Percentiles rank a stretch among this genome's conserved stretches.
Evolutionary conservation across 352 stramenopile genomes (phyloP).

Genomic region (Aphanomyces cochlioides): DNA sequence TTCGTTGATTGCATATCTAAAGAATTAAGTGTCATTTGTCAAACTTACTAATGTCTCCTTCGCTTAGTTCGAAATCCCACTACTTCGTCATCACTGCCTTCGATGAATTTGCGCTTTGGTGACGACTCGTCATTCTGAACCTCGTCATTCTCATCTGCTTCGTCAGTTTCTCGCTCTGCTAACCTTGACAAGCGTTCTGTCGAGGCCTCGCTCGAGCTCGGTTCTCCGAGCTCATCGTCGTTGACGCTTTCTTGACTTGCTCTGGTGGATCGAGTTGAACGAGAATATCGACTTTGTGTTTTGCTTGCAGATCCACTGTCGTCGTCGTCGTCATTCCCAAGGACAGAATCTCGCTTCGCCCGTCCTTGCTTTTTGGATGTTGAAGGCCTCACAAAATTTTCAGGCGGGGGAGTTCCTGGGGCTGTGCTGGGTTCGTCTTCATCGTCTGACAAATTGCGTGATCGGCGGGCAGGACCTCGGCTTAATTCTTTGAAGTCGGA

Average conservation of each 20-base stretch:
- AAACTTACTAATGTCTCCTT: constrained; percentile 9
- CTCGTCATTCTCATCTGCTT: constrained; percentile 18
- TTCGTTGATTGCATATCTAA: constrained; percentile 28
- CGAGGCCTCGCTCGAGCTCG: too few species aligned
- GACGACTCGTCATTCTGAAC: constrained; percentile 11
- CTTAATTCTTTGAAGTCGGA: neutral
- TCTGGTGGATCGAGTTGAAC: too few species aligned
- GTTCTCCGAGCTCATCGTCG: neutral
- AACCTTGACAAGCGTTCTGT: too few species aligned
- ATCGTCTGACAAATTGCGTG: constrained; percentile 26
- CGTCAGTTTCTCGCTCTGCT: neutral
- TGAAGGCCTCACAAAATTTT: too few species aligned
- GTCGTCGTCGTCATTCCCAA: too few species aligned
- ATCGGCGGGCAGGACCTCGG: neutral
- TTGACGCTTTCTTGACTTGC: neutral
- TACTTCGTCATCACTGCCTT: constrained; percentile 24
- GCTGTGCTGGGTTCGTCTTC: constrained; percentile 1
- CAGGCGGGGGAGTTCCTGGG: too few species aligned
- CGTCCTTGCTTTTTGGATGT: too few species aligned
- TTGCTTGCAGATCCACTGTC: too few species aligned
- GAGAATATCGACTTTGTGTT: too few species aligned
- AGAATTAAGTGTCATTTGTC: neutral
- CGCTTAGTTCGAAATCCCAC: constrained; percentile 28
- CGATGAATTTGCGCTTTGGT: neutral
- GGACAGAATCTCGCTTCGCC: too few species aligned